Percentiles rank a stretch among this genome's conserved stretches.
phyloP scores from a whole-genome alignment of 1,139 yeast species.

The Taphrina confusa region DNA sequence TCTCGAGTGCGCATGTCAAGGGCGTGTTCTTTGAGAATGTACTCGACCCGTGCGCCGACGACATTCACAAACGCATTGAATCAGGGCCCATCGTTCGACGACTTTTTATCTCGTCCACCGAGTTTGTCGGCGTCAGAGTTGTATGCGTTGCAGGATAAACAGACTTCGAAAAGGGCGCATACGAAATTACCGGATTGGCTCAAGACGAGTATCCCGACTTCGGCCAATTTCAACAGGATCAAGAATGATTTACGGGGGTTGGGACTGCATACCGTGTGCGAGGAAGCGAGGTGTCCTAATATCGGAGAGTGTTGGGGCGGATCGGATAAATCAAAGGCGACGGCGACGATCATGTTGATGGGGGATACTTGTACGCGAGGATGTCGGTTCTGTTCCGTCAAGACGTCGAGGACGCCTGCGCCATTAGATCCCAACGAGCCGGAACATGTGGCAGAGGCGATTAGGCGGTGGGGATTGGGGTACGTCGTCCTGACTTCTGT shows the following conservation, averaged over 20 bases:
- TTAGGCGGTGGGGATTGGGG: slow-evolving; percentile 97
- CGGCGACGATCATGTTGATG: slow-evolving; percentile 96
- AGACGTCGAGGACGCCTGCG: slow-evolving; percentile 83
- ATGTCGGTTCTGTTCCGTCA: slow-evolving; percentile 95
- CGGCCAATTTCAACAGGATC: slow-evolving; percentile 73
- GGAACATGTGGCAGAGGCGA: slow-evolving; percentile 95
- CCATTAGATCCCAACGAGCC: slow-evolving; percentile 96
- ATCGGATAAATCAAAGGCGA: slow-evolving; percentile 84
- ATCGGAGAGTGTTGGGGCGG: slow-evolving; percentile 99
- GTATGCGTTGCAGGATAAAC: slow-evolving; percentile 28
- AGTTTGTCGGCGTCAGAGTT: slow-evolving; percentile 40
- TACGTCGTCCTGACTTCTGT: slow-evolving; percentile 97
- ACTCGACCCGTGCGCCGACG: slow-evolving; percentile 54
- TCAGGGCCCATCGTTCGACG: slow-evolving; percentile 91
- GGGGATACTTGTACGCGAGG: slow-evolving; percentile 99
- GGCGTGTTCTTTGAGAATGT: no score
- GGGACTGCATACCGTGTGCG: slow-evolving; percentile 83
- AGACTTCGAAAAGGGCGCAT: slow-evolving; percentile 39
- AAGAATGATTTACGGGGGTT: slow-evolving; percentile 86
- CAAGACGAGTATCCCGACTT: slow-evolving; percentile 85
- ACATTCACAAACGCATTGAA: slow-evolving; percentile 70
- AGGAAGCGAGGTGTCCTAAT: slow-evolving; percentile 97
- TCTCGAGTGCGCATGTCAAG: no score
- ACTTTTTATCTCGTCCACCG: slow-evolving; percentile 80
- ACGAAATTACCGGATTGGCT: slow-evolving; percentile 76